Percentiles rank a stretch among this genome's conserved stretches.
These are phyloP conservation scores for Psilocybe azurescens DNA, from an alignment of 768 basidiomycete species.

Conservation along the genomic window DNA sequence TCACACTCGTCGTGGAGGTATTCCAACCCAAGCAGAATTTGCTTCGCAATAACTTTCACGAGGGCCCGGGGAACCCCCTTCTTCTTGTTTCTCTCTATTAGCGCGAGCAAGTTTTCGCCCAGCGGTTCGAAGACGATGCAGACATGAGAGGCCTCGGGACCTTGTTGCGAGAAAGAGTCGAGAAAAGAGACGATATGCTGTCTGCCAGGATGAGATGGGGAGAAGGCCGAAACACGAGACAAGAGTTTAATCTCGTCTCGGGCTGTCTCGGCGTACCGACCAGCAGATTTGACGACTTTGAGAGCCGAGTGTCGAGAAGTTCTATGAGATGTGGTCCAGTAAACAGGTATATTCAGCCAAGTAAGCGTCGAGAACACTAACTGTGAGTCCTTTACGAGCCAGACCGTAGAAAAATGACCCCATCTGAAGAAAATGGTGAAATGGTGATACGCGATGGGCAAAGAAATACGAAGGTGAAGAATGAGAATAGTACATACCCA, in stretches of 20 bases:
- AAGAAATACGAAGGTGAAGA: constrained; percentile 14
- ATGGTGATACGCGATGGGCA: constrained; percentile 30
- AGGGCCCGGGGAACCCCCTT: constrained; percentile 83
- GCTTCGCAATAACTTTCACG: constrained; percentile 86
- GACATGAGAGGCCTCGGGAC: constrained; percentile 76
- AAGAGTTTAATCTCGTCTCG: constrained; percentile 95
- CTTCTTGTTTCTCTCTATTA: constrained; percentile 80
- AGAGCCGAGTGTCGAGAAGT: constrained; percentile 82
- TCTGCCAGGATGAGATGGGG: constrained; percentile 79
- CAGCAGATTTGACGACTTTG: constrained; percentile 95
- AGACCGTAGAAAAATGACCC: constrained; percentile 96
- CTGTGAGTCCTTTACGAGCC: constrained; percentile 84
- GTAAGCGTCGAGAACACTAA: constrained; percentile 32
- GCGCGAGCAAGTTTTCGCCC: constrained; percentile 76
- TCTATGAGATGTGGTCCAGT: constrained; percentile 40
- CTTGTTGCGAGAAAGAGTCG: constrained; percentile 84
- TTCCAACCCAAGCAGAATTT: constrained; percentile 86
- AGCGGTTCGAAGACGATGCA: constrained; percentile 93
- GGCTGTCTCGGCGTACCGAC: constrained; percentile 95
- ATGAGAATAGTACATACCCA: constrained; percentile 53
- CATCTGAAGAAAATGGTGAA: constrained; percentile 54
- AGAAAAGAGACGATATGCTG: constrained; percentile 87
- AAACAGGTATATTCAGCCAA: constrained; percentile 16
- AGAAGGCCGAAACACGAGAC: constrained; percentile 71
- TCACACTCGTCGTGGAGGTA: constrained; percentile 94